Base-by-base conservation (phyloP, 495 filamentous ascomycete species). In the Glarea lozoyensis region DNA sequence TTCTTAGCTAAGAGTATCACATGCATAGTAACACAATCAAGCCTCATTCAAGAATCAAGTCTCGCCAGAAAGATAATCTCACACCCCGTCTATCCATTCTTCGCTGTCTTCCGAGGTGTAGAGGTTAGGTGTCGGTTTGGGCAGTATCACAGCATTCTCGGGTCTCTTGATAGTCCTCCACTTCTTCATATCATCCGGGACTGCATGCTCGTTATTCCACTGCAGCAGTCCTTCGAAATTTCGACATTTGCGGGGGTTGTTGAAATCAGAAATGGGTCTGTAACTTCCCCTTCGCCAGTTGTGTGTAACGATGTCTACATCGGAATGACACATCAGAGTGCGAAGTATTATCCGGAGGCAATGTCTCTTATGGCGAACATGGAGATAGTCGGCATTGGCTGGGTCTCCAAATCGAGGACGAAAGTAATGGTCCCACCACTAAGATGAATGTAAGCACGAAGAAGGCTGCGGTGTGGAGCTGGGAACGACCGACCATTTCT, bases 281-380 rank as follows among this genome's bases (percentile, higher is more conserved):
- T 45, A 45, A 50, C 3, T 40, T 22, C 35, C 46, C 40, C 1
- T 48, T 30, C 10, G 4, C 59, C 59, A 62, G 19, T 53, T 49
- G 43, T 52, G 49, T 7, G 53, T 42, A 10, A 60, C 40, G 2
- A 62, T 35, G 0, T 30, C 43, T 2, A 55, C 45, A 41, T 62
- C 55, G 3, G 50, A 49, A 31, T 60, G 46, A 37, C 58, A 62
- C 53, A 59, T 62, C 3, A 62, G 19, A 23, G 46, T 53, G 31
- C 58, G 58, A 4, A 59, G 55, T 13, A 62, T 41, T 32, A 62
- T 56, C 16, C 59, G 58, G 1, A 50, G 36, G 37, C 59, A 62
- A 30, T 62, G 58, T 22, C 48, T 5, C 13, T 21, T 18, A 18
- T 43, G 40, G 11, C 3, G 5, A 5, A 4, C 6, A 16, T 37